Percentiles rank a stretch among this genome's conserved stretches.
Evolutionary conservation across 1,284 basidiomycete genomes (phyloP).

Genomic region (Coniferiporia weirii): DNA sequence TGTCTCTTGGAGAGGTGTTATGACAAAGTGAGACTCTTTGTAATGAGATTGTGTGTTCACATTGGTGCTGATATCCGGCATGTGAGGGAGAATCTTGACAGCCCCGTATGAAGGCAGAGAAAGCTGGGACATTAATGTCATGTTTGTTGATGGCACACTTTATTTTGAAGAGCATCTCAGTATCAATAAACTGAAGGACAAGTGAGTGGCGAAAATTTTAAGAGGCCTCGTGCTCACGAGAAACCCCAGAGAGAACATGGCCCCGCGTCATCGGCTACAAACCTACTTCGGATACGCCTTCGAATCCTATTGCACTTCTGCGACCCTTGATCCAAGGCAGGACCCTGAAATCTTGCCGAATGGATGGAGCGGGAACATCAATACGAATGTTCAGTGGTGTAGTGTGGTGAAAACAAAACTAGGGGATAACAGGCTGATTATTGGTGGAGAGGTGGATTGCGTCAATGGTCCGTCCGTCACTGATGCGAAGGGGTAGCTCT

Average conservation of each 20-base stretch:
- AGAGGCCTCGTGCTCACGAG: background rate
- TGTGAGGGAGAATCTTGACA: conserved; percentile 61
- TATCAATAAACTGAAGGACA: conserved; percentile 51
- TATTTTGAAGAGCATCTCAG: conserved; percentile 81
- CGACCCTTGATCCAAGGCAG: conserved; percentile 26
- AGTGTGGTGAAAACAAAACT: conserved; percentile 88
- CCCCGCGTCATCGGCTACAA: conserved; percentile 51
- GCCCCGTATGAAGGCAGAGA: conserved; percentile 80
- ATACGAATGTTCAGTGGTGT: conserved; percentile 97
- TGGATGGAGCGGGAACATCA: conserved; percentile 83
- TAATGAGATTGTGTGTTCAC: conserved; percentile 17
- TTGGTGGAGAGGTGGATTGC: conserved; percentile 96
- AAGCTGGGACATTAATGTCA: conserved; percentile 80
- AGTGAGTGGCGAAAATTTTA: conserved; percentile 38
- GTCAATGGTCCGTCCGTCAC: conserved; percentile 52
- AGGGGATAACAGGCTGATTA: conserved; percentile 72
- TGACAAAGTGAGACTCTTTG: conserved; percentile 72
- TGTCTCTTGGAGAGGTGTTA: conserved; percentile 84
- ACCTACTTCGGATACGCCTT: conserved; percentile 82
- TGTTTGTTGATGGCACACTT: conserved; percentile 70
- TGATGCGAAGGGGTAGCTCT: conserved; percentile 8
- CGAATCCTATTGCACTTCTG: conserved; percentile 78
- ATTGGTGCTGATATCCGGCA: conserved; percentile 19
- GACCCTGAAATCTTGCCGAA: conserved; percentile 34
- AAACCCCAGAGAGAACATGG: conserved; percentile 51